Base-by-base conservation (phyloP, 495 filamentous ascomycete genomes). In the Penicillium lagena region DNA sequence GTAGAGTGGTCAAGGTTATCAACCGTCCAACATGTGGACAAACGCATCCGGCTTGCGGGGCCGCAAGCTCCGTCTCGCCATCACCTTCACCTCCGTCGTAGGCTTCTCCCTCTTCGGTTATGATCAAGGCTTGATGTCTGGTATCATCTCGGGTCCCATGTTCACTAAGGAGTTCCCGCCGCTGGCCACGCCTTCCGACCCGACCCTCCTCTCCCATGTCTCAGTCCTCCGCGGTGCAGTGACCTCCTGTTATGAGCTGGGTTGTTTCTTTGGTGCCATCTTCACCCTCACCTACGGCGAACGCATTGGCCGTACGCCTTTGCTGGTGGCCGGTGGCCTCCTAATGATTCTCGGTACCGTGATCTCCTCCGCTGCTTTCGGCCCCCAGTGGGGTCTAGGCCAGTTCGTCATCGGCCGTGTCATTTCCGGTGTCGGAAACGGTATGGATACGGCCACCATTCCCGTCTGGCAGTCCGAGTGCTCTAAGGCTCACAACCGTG, bases 211-310 rank as follows among this genome's bases (percentile, higher is more conserved):
- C 7, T 2, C 1, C 1, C 57, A 78, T 56, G 74, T 87, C 52
- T 71, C 82, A 9, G 84, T 84, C 1, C 82, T 87, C 69, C 85
- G 86, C 54, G 87, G 85, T 40, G 75, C 82, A 11, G 85, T 90
- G 14, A 90, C 86, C 1, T 78, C 87, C 4, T 87, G 89, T 49
- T 93, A 90, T 62, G 86, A 90, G 52, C 72, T 90, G 22, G 87
- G 70, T 15, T 90, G 87, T 62, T 70, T 91, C 38, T 65, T 83
- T 28, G 87, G 87, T 32, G 86, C 87, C 35, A 75, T 90, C 49
- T 80, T 85, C 52, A 82, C 85, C 33, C 71, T 91, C 13, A 56
- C 61, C 29, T 75, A 74, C 45, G 87, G 86, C 39, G 85, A 93
- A 50, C 49, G 68, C 2, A 66, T 89, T 14, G 87, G 87, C 7